A percentile compares a stretch with the other conserved stretches of the same genome.
Evolutionary conservation across 495 filamentous ascomycete species (phyloP).

Genomic region (Penicillium mononematosum): DNA sequence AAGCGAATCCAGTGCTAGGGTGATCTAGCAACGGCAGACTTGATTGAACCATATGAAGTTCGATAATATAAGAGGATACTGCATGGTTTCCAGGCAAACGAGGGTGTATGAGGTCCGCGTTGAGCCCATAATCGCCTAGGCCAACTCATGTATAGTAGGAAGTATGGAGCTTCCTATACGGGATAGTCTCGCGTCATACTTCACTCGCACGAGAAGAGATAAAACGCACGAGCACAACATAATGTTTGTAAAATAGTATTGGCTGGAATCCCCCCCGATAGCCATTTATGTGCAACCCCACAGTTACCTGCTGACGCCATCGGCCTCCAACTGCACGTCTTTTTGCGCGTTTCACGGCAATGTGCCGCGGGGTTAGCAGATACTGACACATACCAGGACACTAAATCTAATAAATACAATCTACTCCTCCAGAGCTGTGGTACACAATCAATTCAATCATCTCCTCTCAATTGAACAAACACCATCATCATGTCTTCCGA

Average conservation of each 20-base stretch:
- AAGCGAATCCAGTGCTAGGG: too few species aligned
- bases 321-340: slow-evolving; percentile 31
- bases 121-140: too few species aligned
- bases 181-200: background rate
- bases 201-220: background rate
- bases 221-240: background rate
- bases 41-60: too few species aligned
- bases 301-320: slow-evolving; percentile 29
- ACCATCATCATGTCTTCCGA: slow-evolving; percentile 23
- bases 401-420: slow-evolving; percentile 3
- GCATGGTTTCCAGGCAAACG: too few species aligned
- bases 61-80: too few species aligned
- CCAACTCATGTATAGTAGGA: too few species aligned
- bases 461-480: background rate
- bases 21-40: too few species aligned
- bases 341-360: slow-evolving; percentile 18
- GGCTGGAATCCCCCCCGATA: too few species aligned
- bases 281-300: background rate
- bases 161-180: too few species aligned
- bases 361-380: slow-evolving; percentile 18
- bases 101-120: too few species aligned
- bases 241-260: too few species aligned
- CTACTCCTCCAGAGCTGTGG: background rate
- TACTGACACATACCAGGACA: slow-evolving; percentile 7
- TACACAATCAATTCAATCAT: background rate